These are phyloP conservation scores for Oidiodendron maius DNA, from an alignment of 495 filamentous ascomycete genomes.

Conservation along the genomic window DNA sequence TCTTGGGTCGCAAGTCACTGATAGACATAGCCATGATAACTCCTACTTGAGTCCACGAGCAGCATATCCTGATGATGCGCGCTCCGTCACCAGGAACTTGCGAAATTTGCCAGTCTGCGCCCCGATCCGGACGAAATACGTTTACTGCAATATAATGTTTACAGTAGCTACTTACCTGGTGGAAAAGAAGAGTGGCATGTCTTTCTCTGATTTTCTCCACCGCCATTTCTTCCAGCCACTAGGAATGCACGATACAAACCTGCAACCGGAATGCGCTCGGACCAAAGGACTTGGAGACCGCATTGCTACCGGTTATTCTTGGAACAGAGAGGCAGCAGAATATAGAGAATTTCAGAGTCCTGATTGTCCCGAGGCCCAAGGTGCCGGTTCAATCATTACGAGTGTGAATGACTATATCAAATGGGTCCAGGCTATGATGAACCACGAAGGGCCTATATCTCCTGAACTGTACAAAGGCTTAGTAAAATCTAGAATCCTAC, in stretches of 20 bases:
- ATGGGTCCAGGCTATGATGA: slow-evolving; percentile 36
- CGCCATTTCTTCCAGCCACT: slow-evolving; percentile 39
- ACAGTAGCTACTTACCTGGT: slow-evolving; percentile 34
- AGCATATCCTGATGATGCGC: slow-evolving; percentile 22
- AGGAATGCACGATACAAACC: slow-evolving; percentile 38
- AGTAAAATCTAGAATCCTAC: slow-evolving; percentile 30
- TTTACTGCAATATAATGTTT: slow-evolving; percentile 51
- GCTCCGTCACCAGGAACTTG: slow-evolving; percentile 29
- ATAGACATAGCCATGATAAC: slow-evolving; percentile 3
- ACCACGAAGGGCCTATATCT: slow-evolving; percentile 27
- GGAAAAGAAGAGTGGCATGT: slow-evolving; percentile 32
- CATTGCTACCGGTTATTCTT: slow-evolving; percentile 25
- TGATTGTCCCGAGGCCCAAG: slow-evolving; percentile 30
- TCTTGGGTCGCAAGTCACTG: slow-evolving; percentile 6
- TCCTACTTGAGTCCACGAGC: slow-evolving; percentile 5
- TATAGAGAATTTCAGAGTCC: slow-evolving; percentile 19
- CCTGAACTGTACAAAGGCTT: slow-evolving; percentile 33
- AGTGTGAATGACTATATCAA: slow-evolving; percentile 44
- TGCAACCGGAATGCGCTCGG: slow-evolving; percentile 31
- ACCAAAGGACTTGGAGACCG: slow-evolving; percentile 5
- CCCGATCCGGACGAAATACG: slow-evolving; percentile 32
- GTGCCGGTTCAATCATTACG: slow-evolving; percentile 43
- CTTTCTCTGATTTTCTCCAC: slow-evolving; percentile 35
- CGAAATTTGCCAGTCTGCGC: slow-evolving; percentile 33
- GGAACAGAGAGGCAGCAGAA: slow-evolving; percentile 1